Conservation (phyloP, 2,329 filamentous ascomycete genomes). For the Monosporascus ibericus region DNA sequence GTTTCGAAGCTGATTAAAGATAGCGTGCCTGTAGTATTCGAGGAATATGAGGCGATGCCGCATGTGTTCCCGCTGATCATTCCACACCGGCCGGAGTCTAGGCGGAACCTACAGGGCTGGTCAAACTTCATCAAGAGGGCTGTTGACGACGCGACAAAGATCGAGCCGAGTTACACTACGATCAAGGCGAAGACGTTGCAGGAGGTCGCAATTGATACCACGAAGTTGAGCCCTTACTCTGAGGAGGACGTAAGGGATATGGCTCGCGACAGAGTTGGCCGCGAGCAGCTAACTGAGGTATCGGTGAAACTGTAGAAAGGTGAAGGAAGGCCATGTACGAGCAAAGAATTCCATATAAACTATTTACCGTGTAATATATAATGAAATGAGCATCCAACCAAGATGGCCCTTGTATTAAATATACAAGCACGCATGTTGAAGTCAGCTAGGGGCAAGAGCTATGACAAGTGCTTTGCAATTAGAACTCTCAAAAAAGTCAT, state of each 20-base stretch:
- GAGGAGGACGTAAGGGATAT: constrained; percentile 37
- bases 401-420: too few relatives aligned
- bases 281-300: constrained; percentile 3
- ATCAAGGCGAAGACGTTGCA: constrained; percentile 46
- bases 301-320: too few relatives aligned
- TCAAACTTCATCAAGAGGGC: constrained; percentile 46
- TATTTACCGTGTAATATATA: too few relatives aligned
- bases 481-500: too few relatives aligned
- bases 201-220: constrained; percentile 40
- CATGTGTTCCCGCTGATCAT: constrained; percentile 64
- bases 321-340: too few relatives aligned
- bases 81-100: constrained; percentile 35
- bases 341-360: too few relatives aligned
- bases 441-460: too few relatives aligned
- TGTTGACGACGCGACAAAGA: constrained; percentile 26
- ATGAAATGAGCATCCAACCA: too few relatives aligned
- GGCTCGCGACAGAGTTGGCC: constrained; percentile 26
- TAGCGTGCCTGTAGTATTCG: constrained; percentile 56
- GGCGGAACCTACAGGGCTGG: constrained; percentile 50
- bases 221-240: constrained; percentile 34
- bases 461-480: too few relatives aligned
- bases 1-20: constrained; percentile 50
- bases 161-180: constrained; percentile 35
- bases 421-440: too few relatives aligned
- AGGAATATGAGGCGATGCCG: constrained; percentile 77